Evolutionary conservation across 2,329 filamentous ascomycete genomes (phyloP).

Genomic region (Rhynchosporium secalis): DNA sequence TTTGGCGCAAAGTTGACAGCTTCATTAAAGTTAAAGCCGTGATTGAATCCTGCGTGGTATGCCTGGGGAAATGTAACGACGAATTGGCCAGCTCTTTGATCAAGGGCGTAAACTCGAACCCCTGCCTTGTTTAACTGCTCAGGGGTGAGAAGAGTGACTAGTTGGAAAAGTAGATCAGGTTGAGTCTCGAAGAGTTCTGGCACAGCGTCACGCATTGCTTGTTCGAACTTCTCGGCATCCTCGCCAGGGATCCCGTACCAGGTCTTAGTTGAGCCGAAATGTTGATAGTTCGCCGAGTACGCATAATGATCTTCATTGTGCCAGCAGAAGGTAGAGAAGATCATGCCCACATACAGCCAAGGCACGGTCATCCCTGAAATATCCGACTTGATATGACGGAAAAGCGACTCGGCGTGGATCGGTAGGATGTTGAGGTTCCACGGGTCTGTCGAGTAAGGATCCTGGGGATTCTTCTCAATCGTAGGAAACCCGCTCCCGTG

Average conservation of each 20-base stretch:
- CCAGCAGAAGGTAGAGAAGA: constrained; percentile 99
- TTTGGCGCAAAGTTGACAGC: constrained; percentile 95
- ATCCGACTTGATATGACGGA: constrained; percentile 96
- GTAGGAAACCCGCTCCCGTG: constrained; percentile 97
- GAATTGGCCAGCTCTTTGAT: constrained; percentile 92
- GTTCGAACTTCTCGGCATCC: constrained; percentile 92
- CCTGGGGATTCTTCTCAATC: constrained; percentile 83
- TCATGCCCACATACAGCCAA: constrained; percentile 99
- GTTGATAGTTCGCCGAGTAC: constrained; percentile 97
- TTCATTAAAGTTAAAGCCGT: constrained; percentile 98
- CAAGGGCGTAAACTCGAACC: constrained; percentile 90
- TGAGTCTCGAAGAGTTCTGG: constrained; percentile 97
- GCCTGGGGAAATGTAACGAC: constrained; percentile 96
- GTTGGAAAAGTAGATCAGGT: constrained; percentile 91
- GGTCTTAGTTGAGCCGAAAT: constrained; percentile 96
- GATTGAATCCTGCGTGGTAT: constrained; percentile 97
- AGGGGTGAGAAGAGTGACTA: constrained; percentile 93
- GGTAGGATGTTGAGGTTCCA: constrained; percentile 97
- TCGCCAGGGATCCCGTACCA: constrained; percentile 98
- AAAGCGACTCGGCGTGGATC: constrained; percentile 86
- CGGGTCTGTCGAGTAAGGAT: constrained; percentile 83
- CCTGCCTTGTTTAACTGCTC: constrained; percentile 91
- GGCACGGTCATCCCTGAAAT: constrained; percentile 99
- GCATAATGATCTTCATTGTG: constrained; percentile 98
- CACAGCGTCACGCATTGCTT: constrained; percentile 91